Evolutionary conservation across 2,329 filamentous ascomycete species (phyloP).

Genomic region (Aureobasidium leucospermi): DNA sequence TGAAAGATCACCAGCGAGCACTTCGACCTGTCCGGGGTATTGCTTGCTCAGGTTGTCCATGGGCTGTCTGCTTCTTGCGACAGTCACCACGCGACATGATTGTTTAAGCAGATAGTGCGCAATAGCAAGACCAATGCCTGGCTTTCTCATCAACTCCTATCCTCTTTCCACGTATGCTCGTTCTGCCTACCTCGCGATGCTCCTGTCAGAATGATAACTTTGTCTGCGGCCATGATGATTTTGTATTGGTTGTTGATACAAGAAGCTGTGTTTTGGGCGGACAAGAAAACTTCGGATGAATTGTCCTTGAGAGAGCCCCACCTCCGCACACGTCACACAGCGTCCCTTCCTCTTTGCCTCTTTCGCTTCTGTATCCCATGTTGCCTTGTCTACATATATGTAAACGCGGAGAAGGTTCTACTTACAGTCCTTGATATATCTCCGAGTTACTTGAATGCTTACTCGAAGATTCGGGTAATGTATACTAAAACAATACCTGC

Average conservation of each 20-base stretch:
- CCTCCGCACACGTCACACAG: slow-evolving; percentile 12
- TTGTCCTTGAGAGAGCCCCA: background rate
- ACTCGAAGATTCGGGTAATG: no score
- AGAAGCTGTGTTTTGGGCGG: slow-evolving; percentile 3
- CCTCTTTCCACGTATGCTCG: background rate
- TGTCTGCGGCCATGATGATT: slow-evolving; percentile 12
- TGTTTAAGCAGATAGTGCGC: slow-evolving; percentile 51
- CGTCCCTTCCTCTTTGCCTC: background rate
- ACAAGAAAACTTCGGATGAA: slow-evolving; percentile 8
- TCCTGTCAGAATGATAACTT: slow-evolving; percentile 51
- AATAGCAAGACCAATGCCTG: slow-evolving; percentile 56
- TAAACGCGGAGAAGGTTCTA: background rate
- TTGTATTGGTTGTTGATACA: slow-evolving; percentile 8
- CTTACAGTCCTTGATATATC: background rate
- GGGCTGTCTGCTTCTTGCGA: slow-evolving; percentile 48
- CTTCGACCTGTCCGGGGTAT: slow-evolving; percentile 48
- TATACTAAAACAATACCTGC: no score
- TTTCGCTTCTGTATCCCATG: background rate
- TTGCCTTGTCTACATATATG: background rate
- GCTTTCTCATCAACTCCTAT: background rate
- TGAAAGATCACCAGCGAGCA: slow-evolving; percentile 51
- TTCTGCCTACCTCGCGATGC: slow-evolving; percentile 49
- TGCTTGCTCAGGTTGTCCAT: slow-evolving; percentile 47
- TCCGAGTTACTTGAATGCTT: no score
- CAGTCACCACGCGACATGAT: slow-evolving; percentile 49